Conservation (phyloP, 139 green algal species). For the Chlorella ohadii region DNA sequence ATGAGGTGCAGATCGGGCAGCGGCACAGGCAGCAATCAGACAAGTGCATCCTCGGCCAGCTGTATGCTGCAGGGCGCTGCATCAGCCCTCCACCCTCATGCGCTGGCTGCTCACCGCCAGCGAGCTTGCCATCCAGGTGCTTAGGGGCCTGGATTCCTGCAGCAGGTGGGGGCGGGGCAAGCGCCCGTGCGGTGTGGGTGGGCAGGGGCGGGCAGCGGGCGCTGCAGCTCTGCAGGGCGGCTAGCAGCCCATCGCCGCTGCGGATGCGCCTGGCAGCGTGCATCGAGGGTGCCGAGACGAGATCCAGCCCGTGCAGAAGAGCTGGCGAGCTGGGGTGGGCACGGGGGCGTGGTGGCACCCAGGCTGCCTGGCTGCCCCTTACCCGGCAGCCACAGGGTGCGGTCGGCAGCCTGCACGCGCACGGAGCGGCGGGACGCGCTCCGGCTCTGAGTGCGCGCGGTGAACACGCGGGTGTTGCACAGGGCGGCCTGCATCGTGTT, state of each 20-base stretch:
- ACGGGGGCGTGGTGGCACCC: too few species aligned
- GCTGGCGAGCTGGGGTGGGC: too few species aligned
- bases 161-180: not conserved
- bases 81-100: too few species aligned
- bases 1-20: too few species aligned
- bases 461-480: not conserved
- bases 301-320: too few species aligned
- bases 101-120: conserved; percentile 39
- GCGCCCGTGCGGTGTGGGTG: not conserved
- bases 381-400: conserved; percentile 30
- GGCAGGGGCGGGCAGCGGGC: not conserved
- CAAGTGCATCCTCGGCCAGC: not conserved
- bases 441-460: not conserved
- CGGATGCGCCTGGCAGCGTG: not conserved
- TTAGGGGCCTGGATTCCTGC: conserved; percentile 47
- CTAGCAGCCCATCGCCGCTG: not conserved
- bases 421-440: conserved; percentile 1
- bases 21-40: conserved; percentile 14
- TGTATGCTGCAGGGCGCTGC: not conserved
- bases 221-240: not conserved
- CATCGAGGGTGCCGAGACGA: too few species aligned
- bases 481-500: not conserved
- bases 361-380: not conserved
- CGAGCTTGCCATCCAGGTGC: conserved; percentile 64
- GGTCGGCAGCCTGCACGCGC: conserved; percentile 13